Evolutionary conservation across 2,329 filamentous ascomycete species (phyloP).

Genomic region (Trichoderma atrobrunneum): DNA sequence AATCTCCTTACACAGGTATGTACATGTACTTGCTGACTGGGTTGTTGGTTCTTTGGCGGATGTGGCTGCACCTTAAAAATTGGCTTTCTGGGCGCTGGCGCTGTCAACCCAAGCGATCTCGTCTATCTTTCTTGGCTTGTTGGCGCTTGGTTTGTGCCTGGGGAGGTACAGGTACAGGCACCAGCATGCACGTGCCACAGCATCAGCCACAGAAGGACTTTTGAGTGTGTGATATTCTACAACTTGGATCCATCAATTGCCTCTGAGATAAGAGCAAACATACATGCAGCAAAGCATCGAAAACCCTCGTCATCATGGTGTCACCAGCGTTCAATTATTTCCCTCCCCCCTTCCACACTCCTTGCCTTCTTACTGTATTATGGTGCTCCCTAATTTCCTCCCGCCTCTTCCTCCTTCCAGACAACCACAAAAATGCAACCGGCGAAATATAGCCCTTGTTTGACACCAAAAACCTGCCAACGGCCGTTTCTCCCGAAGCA

Average conservation of each 20-base stretch:
- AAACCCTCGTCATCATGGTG: not conserved
- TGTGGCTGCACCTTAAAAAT: conserved; percentile 2
- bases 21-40: not conserved
- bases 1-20: no score
- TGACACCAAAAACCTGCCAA: not conserved
- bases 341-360: not conserved
- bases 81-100: not conserved
- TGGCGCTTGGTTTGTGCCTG: not conserved
- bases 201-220: not conserved
- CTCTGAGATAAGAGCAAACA: not conserved
- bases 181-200: not conserved
- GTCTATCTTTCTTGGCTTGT: not conserved
- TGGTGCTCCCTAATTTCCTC: not conserved
- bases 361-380: not conserved
- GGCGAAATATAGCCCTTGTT: not conserved
- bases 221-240: not conserved
- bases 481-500: conserved; percentile 15
- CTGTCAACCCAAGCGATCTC: not conserved
- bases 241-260: not conserved
- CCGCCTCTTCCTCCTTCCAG: not conserved
- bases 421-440: not conserved
- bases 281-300: not conserved
- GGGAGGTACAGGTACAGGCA: not conserved
- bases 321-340: not conserved
- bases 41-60: not conserved